Conservation (phyloP, 2,329 filamentous ascomycete genomes). For the Ceratocystis smalleyi region DNA sequence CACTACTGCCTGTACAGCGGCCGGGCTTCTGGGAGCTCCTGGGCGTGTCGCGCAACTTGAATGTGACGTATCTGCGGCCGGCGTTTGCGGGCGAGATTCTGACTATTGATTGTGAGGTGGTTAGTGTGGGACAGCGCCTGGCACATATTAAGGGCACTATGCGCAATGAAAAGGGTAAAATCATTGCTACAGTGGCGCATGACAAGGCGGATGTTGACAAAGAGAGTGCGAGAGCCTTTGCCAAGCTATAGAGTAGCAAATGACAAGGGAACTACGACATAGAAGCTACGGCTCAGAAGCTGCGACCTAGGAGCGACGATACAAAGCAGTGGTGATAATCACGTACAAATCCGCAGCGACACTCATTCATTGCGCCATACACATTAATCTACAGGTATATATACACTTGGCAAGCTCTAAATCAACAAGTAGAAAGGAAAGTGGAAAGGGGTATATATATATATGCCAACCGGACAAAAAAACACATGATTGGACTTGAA, state of each 20-base stretch:
- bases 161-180: conserved; percentile 35
- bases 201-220: conserved; percentile 48
- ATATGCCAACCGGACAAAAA: background rate
- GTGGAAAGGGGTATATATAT: conserved; percentile 1
- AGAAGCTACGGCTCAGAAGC: too few relatives aligned
- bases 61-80: conserved; percentile 51
- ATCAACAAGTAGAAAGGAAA: background rate
- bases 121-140: conserved; percentile 41
- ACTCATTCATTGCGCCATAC: too few relatives aligned
- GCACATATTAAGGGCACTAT: conserved; percentile 40
- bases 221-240: conserved; percentile 11
- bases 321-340: too few relatives aligned
- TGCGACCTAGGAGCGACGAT: too few relatives aligned
- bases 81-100: conserved; percentile 36
- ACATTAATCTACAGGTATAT: too few relatives aligned
- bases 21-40: conserved; percentile 42
- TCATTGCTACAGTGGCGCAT: conserved; percentile 47
- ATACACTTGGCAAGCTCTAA: background rate
- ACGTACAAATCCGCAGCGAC: too few relatives aligned
- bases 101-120: conserved; percentile 40
- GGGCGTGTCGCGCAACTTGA: conserved; percentile 51
- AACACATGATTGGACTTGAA: background rate
- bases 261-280: background rate
- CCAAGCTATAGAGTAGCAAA: background rate
- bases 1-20: conserved; percentile 39